Base-by-base conservation (phyloP, 1,284 basidiomycete species). In the Ganoderma resinaceum region DNA sequence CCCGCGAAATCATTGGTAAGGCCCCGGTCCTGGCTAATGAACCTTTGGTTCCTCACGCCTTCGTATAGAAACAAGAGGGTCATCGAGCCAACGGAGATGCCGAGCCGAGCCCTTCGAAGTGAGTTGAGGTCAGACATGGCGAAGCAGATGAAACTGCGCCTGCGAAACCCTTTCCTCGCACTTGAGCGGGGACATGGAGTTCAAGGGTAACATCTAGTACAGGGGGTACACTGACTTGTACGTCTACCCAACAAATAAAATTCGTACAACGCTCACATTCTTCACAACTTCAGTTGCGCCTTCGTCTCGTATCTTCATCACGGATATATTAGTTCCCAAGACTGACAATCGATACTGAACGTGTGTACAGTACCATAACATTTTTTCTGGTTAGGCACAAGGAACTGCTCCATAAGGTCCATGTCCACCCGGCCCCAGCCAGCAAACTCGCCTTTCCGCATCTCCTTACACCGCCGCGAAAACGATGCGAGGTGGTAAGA, bases 401-500 rank as follows among this genome's bases (percentile, higher is more conserved):
- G 75, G 62, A 76, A 70, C 70, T 79, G 76, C 68, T 79, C 78
- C 78, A 79, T 78, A 23, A 79, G 69, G 64, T 79, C 77, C 66
- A 78, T 76, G 53, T 79, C 77, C 18, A 76, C 75, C 62, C 76
- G 76, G 3, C 76, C 76, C 78, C 78, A 79, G 9, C 78, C 78
- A 18, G 75, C 43, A 61, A 76, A 79, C 46, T 77, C 75, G 46
- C 77, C 77, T 46, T 71, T 70, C 42, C 76, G 71, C 80, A 81
- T 81, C 73, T 81, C 80, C 59, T 69, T 76, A 42, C 77, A 77
- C 12, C 79, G 70, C 35, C 77, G 73, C 35, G 75, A 73, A 69
- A 79, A 80, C 69, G 78, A 78, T 4, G 77, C 78, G 53, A 78
- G 74, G 63, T 81, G 80, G 65, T 81, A 81, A 20, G 77, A 66